Evolutionary conservation across 805 yeast genomes (phyloP), one percentile per base, ranked within the genome.

Genomic region (Ogataea dorogensis): DNA sequence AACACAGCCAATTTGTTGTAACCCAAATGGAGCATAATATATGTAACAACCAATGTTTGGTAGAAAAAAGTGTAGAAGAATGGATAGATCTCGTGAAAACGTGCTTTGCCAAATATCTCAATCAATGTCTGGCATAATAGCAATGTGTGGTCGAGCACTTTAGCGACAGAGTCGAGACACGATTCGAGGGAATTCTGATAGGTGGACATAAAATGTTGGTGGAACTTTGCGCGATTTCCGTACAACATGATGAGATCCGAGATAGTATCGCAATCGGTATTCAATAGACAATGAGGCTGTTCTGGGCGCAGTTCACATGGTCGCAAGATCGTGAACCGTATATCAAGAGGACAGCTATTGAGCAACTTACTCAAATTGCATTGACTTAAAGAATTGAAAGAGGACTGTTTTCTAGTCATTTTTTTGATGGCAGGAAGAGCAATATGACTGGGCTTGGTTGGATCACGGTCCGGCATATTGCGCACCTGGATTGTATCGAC

Each of bases 1-100:
- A 54, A 50, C 6, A 49, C 41, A 1, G 46, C 36, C 28, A 61
- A 40, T 20, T 58, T 61, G 12, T 57, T 57, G 35, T 57, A 65
- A 16, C 68, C 68, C 35, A 67, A 55, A 47, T 71, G 74, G 46
- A 74, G 53, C 43, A 73, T 51, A 1, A 76, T 71, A 54, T 67
- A 73, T 15, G 68, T 61, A 15, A 73, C 76, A 36, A 74, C 69
- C 33, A 73, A 58, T 2, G 77, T 75, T 47, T 73, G 79, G 50
- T 72, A 71, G 8, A 71, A 55, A 34, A 71, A 73, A 2, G 73
- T 63, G 45, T 69, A 70, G 34, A 71, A 63, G 39, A 71, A 71
- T 12, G 77, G 79, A 42, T 64, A 70, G 26, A 59, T 24, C 46
- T 55, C 45, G 62, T 57, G 61, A 63, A 72, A 54, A 15, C 43